Conservation (phyloP, 192 early-diverging fungal species). For the Backusella sp. region DNA sequence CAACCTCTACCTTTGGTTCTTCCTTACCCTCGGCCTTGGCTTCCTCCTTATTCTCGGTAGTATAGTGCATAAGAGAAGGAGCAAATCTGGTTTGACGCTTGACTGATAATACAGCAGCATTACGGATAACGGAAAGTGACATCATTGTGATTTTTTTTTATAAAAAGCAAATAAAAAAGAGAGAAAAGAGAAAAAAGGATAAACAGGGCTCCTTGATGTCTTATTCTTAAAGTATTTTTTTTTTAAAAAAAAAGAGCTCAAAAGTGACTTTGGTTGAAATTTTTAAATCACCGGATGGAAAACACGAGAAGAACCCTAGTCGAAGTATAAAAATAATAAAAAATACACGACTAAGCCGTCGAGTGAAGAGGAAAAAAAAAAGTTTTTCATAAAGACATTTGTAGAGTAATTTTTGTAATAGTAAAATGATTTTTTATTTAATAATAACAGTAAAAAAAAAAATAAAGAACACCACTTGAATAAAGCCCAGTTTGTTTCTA, state of each 20-base stretch:
- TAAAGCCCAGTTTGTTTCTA: neutral
- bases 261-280: slow-evolving; percentile 1
- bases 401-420: neutral
- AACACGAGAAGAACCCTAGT: neutral
- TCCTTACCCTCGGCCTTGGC: slow-evolving; percentile 24
- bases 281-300: neutral
- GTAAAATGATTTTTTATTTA: neutral
- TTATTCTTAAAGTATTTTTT: slow-evolving; percentile 1
- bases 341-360: too few species aligned
- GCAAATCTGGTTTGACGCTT: neutral
- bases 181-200: neutral
- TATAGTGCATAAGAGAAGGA: slow-evolving; percentile 21
- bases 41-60: slow-evolving; percentile 38
- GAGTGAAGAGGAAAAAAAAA: neutral
- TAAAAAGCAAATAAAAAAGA: neutral
- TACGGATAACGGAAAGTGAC: slow-evolving; percentile 8
- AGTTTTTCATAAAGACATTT: neutral
- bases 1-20: slow-evolving; percentile 18
- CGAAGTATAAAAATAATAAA: neutral
- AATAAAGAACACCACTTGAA: neutral
- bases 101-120: slow-evolving; percentile 13
- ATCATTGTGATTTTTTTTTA: slow-evolving; percentile 5
- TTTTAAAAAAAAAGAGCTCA: neutral
- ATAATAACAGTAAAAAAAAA: neutral
- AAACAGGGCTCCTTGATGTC: slow-evolving; percentile 16